phyloP scores from a whole-genome alignment of 352 stramenopile species.

The Globisporangium sylvaticum region DNA sequence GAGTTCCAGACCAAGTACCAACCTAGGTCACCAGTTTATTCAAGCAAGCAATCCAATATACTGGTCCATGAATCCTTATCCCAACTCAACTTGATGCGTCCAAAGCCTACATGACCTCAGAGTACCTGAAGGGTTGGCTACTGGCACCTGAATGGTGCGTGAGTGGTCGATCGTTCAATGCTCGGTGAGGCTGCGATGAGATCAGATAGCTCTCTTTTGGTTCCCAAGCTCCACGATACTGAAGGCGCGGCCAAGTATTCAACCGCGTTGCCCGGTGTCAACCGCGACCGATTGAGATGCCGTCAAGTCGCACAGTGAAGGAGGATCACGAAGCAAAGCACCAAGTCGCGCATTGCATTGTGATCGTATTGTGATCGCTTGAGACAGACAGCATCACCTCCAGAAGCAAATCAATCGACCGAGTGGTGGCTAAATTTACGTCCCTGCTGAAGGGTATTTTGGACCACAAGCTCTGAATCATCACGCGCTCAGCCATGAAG shows the following conservation, averaged over 20 bases:
- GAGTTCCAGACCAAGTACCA: not conserved
- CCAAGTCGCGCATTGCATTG: not conserved
- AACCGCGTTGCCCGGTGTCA: no score
- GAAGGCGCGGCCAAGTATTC: not conserved
- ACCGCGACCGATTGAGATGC: no score
- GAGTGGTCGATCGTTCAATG: not conserved
- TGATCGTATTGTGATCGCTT: not conserved
- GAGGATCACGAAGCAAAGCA: not conserved
- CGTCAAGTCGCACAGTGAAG: not conserved
- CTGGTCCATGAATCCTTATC: not conserved
- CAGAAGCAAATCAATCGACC: no score
- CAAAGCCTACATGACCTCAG: not conserved
- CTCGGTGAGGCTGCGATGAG: not conserved
- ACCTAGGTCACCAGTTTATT: not conserved
- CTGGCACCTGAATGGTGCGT: not conserved
- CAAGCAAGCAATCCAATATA: not conserved
- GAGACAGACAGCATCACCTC: not conserved
- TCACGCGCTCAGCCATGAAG: not conserved
- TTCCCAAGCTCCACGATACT: not conserved
- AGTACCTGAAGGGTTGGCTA: not conserved
- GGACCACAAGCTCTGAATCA: not conserved
- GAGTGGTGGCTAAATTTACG: not conserved
- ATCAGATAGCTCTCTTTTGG: not conserved
- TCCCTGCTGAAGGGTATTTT: not conserved
- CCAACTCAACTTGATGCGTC: not conserved